These are phyloP conservation scores for Bisporella sp. DNA, from an alignment of 2,329 filamentous ascomycete species.

Conservation along the genomic window DNA sequence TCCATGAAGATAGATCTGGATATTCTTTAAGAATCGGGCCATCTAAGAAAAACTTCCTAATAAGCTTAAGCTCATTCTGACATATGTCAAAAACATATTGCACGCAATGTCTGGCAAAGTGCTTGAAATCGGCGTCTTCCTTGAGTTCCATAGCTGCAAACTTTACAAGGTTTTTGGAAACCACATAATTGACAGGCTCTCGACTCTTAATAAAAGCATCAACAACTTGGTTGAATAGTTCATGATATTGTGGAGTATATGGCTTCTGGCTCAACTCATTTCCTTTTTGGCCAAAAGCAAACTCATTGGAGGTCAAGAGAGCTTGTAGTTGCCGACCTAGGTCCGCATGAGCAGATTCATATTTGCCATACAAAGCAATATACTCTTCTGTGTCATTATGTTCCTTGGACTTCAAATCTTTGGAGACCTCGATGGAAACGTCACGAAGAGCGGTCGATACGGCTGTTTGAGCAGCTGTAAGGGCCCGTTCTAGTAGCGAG, in stretches of 20 bases:
- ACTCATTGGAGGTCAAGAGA: conserved; percentile 32
- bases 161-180: conserved; percentile 50
- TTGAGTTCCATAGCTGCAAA: conserved; percentile 27
- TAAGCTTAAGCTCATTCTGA: conserved; percentile 24
- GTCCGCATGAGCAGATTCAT: conserved; percentile 45
- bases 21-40: conserved; percentile 22
- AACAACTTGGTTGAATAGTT: conserved; percentile 42
- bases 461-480: conserved; percentile 45
- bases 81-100: conserved; percentile 26
- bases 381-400: conserved; percentile 66
- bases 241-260: conserved; percentile 57
- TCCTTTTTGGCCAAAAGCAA: conserved; percentile 55
- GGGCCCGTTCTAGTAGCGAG: conserved; percentile 63
- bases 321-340: conserved; percentile 55
- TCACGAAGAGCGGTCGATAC: conserved; percentile 33
- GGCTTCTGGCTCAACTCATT: conserved; percentile 55
- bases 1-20: conserved; percentile 13
- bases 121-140: conserved; percentile 23
- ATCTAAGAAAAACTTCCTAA: conserved; percentile 22
- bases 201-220: conserved; percentile 36
- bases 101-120: conserved; percentile 21
- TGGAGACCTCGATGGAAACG: conserved; percentile 53
- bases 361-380: conserved; percentile 64
- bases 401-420: conserved; percentile 56
- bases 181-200: conserved; percentile 45